Base-by-base conservation (phyloP, 371 early-diverging fungal genomes). In the Mortierella sp. region DNA sequence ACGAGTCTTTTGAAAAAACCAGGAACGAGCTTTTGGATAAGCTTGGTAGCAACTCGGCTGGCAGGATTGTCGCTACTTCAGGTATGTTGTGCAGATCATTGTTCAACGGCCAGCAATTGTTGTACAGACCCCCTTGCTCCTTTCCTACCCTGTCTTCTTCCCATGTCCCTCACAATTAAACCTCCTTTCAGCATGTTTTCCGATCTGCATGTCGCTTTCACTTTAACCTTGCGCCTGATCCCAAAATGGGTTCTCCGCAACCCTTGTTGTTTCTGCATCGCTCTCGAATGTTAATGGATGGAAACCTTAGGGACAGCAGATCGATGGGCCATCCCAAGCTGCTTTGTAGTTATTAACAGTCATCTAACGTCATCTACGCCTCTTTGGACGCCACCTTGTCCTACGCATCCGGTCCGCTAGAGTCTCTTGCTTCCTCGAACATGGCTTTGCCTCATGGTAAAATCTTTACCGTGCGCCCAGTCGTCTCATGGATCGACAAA, bases 401-500 rank as follows among this genome's bases (percentile, higher is more conserved):
- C 30, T 9, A 48, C 14, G 23, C 2, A 3, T 31, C 21, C 34
- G 0, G n/a, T 24, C n/a, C 5, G 12, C 38, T 28, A 21, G 47
- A 50, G 19, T 56, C 71, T 14, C 39, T 57, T 26, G 55, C 58
- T 14, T 27, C 61, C 23, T 34, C 47, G 45, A 43, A 43, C 52
- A 53, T 55, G 34, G 50, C 72, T 19, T 30, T 60, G 24, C 64
- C 68, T 28, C 67, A 73, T 34, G 81, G 81, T 19, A 82, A 79
- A 55, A 56, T 73, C 3, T 84, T 81, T 26, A 81, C 82, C n/a
- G 82, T 82, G 13, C 68, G 81, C 0, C 84, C 84, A n/a, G 64
- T 80, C 10, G 73, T 71, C 2, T 82, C 78, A n/a, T 84, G 84
- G 84, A 82, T 82, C 68, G 84, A 84, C 54, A 81, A 81, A 47